phyloP scores from a whole-genome alignment of 345 rosid species.

The Limnanthes douglasii region DNA sequence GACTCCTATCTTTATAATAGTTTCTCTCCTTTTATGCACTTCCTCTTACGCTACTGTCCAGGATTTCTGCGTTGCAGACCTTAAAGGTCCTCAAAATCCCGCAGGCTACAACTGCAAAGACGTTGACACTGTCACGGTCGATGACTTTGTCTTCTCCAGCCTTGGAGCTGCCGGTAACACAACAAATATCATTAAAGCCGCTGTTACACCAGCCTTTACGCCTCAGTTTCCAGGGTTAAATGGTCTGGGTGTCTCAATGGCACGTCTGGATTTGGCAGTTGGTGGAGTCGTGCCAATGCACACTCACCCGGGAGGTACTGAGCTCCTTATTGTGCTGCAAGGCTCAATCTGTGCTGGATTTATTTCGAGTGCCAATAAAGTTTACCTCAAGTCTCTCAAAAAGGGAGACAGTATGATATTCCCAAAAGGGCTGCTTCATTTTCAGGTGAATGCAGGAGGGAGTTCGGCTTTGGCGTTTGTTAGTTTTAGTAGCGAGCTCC shows the following conservation, averaged over 20 bases:
- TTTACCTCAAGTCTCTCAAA: constrained; percentile 31
- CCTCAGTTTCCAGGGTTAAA: constrained; percentile 46
- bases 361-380: constrained; percentile 47
- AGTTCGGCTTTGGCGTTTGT: constrained; percentile 31
- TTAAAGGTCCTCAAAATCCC: constrained; percentile 33
- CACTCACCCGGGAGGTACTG: constrained; percentile 72
- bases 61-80: constrained; percentile 73
- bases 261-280: constrained; percentile 56
- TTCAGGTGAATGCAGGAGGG: constrained; percentile 47
- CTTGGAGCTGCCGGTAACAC: constrained; percentile 48
- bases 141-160: constrained; percentile 58
- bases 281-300: constrained; percentile 74
- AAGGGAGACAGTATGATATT: constrained; percentile 65
- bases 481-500: constrained; percentile 52
- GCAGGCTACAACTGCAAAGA: constrained; percentile 65
- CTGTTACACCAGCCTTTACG: constrained; percentile 52
- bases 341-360: constrained; percentile 72
- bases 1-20: constrained; percentile 19
- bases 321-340: constrained; percentile 30
- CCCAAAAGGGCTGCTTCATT: constrained; percentile 67
- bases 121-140: constrained; percentile 23
- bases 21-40: constrained; percentile 27
- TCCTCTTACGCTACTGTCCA: constrained; percentile 37
- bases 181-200: constrained; percentile 55
- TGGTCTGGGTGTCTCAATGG: constrained; percentile 66